Evolutionary conservation across 2,329 filamentous ascomycete genomes (phyloP).

Genomic region (Arthrobotrys sinensis): DNA sequence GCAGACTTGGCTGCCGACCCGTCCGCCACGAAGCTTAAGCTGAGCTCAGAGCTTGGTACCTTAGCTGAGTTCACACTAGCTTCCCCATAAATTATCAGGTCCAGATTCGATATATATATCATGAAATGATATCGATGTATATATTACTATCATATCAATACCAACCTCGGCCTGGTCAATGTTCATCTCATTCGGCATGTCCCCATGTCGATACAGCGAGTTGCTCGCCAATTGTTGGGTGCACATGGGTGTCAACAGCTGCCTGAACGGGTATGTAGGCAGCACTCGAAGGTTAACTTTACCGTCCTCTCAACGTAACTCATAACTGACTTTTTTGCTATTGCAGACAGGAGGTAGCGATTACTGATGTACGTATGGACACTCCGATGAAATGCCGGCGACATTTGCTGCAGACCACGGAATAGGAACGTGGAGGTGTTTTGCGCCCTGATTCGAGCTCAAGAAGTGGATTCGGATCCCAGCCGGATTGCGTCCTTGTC

Average conservation of each 20-base stretch:
- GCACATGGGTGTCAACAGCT: slow-evolving; percentile 28
- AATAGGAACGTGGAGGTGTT: slow-evolving; percentile 50
- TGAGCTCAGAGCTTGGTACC: too few species aligned
- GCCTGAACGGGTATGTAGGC: slow-evolving; percentile 45
- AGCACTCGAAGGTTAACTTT: slow-evolving; percentile 20
- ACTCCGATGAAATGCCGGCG: not conserved
- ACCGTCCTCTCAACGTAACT: not conserved
- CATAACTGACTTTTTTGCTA: not conserved
- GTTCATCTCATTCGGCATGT: not conserved
- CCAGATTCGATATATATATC: too few species aligned
- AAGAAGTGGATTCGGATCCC: not conserved
- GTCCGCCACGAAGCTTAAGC: too few species aligned
- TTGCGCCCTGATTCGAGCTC: slow-evolving; percentile 41
- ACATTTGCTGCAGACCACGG: slow-evolving; percentile 16
- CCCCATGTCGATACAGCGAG: not conserved
- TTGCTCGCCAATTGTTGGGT: slow-evolving; percentile 24
- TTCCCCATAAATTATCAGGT: too few species aligned
- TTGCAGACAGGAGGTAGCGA: too few species aligned
- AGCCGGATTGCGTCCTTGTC: not conserved
- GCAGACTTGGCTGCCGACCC: too few species aligned
- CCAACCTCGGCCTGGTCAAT: not conserved
- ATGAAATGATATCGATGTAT: too few species aligned
- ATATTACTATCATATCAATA: not conserved
- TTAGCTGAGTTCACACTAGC: too few species aligned
- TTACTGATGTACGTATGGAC: too few species aligned